phyloP scores from a whole-genome alignment of 139 green algal genomes.

The Spirogloea muscicola region DNA sequence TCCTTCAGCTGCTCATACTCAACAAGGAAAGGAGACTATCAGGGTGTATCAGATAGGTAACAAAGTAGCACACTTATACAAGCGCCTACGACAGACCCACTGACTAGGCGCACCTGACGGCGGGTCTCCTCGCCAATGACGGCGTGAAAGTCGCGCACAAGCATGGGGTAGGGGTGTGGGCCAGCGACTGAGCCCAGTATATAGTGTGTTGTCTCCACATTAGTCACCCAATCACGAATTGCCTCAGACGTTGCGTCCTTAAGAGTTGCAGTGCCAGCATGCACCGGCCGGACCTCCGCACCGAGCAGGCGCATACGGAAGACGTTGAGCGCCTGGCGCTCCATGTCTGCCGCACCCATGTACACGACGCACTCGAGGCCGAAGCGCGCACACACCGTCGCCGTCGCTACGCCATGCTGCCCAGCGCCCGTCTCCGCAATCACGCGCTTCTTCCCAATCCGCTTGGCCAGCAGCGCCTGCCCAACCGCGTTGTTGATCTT shows the following conservation, averaged over 20 bases:
- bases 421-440: constrained; percentile 97
- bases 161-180: constrained; percentile 98
- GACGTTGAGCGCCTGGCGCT: constrained; percentile 95
- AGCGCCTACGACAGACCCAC: too few species aligned
- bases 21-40: too few species aligned
- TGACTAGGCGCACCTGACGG: too few species aligned
- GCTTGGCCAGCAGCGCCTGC: constrained; percentile 58
- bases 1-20: too few species aligned
- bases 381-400: constrained; percentile 90
- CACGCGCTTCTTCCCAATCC: constrained; percentile 84
- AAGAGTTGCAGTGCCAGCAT: constrained; percentile 87
- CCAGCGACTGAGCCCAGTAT: constrained; percentile 94
- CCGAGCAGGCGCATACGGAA: constrained; percentile 98
- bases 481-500: constrained; percentile 99
- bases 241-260: constrained; percentile 97
- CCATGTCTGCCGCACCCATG: constrained; percentile 96
- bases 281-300: constrained; percentile 82
- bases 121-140: constrained; percentile 81
- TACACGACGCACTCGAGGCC: constrained; percentile 97
- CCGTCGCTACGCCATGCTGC: constrained; percentile 96
- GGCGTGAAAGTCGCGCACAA: constrained; percentile 80
- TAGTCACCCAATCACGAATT: constrained; percentile 99
- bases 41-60: too few species aligned
- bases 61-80: too few species aligned
- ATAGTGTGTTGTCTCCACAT: constrained; percentile 99